Conservation (phyloP, 2,329 filamentous ascomycete species). For the Clarireedia homoeocarpa region DNA sequence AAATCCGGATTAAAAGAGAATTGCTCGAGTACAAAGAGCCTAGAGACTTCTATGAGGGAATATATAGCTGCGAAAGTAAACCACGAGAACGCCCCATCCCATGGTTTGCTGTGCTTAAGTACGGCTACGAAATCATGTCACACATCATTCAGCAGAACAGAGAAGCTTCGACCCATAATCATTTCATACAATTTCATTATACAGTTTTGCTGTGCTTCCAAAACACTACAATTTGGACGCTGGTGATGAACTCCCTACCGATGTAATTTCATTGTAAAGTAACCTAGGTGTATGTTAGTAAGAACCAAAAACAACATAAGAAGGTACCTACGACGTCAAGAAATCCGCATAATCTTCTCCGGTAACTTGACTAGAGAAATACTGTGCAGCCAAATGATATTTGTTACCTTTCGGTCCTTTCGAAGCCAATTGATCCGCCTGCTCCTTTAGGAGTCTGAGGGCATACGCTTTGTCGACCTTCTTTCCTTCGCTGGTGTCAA, state of each 20-base stretch:
- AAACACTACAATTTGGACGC: constrained; percentile 27
- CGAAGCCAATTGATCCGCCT: constrained; percentile 64
- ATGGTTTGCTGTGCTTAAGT: too few species aligned
- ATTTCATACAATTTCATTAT: not conserved
- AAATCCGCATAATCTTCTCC: constrained; percentile 98
- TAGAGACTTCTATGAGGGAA: too few species aligned
- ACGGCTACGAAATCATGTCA: not conserved
- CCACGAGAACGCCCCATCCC: too few species aligned
- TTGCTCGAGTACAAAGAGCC: too few species aligned
- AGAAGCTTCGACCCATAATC: not conserved
- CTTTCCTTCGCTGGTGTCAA: constrained; percentile 80
- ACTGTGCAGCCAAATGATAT: constrained; percentile 81
- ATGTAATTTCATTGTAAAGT: constrained; percentile 82
- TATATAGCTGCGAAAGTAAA: too few species aligned
- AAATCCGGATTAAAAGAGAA: too few species aligned
- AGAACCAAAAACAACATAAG: not conserved
- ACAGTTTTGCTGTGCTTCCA: not conserved
- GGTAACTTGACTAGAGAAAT: constrained; percentile 87
- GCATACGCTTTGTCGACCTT: constrained; percentile 89
- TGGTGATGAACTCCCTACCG: constrained; percentile 43
- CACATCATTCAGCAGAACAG: not conserved
- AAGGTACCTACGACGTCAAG: constrained; percentile 63
- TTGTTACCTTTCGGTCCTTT: constrained; percentile 85
- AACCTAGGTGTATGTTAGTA: constrained; percentile 43
- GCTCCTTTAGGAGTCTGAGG: constrained; percentile 78